Conservation (phyloP, 306 rosid species). For the Corylus heterophylla region DNA sequence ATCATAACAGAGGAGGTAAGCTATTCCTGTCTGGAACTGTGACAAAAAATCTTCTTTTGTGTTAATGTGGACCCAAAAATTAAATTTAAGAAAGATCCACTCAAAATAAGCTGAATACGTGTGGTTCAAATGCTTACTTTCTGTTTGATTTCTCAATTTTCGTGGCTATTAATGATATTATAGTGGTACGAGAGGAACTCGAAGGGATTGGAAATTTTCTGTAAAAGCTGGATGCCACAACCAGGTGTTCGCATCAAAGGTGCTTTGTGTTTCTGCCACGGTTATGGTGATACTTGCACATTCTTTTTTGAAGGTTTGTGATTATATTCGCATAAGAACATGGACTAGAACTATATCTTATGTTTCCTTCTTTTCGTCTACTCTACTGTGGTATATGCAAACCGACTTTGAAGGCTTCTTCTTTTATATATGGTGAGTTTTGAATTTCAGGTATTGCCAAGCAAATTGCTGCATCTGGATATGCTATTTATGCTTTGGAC, state of each 20-base stretch:
- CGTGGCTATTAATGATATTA: slow-evolving; percentile 5
- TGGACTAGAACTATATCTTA: not conserved
- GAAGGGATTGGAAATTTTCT: slow-evolving; percentile 77
- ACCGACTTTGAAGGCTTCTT: not conserved
- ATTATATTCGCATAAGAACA: not conserved
- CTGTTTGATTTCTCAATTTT: not conserved
- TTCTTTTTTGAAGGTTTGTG: slow-evolving; percentile 90
- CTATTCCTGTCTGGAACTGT: slow-evolving; percentile 11
- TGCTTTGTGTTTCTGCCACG: slow-evolving; percentile 85
- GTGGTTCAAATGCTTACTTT: not conserved
- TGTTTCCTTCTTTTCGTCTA: not conserved
- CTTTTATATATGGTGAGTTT: not conserved
- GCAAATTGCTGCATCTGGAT: slow-evolving; percentile 76
- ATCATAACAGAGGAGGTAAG: slow-evolving; percentile 80
- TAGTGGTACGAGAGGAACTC: slow-evolving; percentile 82
- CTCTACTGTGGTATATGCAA: not conserved
- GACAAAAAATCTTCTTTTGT: not conserved
- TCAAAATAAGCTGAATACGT: not conserved
- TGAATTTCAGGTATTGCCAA: slow-evolving; percentile 68
- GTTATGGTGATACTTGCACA: slow-evolving; percentile 96
- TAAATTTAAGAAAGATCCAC: not conserved
- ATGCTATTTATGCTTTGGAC: slow-evolving; percentile 78
- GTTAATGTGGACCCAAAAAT: not conserved
- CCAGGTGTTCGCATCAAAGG: slow-evolving; percentile 59
- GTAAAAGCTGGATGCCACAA: slow-evolving; percentile 84